Evolutionary conservation across 768 basidiomycete species (phyloP), one percentile per base, ranked within the genome.

Genomic region (Suillus bovinus): DNA sequence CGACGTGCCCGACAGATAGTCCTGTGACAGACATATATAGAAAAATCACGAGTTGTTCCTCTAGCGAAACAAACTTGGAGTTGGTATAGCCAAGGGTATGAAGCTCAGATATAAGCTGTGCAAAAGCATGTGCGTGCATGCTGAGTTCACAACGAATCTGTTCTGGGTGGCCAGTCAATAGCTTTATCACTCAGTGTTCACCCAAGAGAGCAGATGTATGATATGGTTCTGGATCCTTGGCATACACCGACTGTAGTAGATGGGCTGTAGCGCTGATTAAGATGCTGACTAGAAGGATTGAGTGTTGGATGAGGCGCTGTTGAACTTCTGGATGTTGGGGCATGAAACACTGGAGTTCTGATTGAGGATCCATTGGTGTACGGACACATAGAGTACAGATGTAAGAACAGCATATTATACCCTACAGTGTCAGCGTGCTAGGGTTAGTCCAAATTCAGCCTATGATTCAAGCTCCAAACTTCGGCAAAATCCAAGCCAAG

Each of bases 1-100:
- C 70, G 42, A 76, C 62, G 49, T 74, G 67, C 8, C 41, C n/a
- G 7, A 42, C 9, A n/a, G 41, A 41, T 3, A 41, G 17, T 6
- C 39, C 39, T 41, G 71, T 76, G 1, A 68, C 64, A 7, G 67
- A 65, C 46, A 72, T 65, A 9, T 68, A 63, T 17, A 80, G 71
- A 60, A 80, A 80, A 24, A 79, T 77, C 0, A 76, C 75, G 14
- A 79, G 55, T 59, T 79, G 74, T 55, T 81, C 78, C 29, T 78
- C 73, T 9, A 68, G 56, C 0, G 66, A 61, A 11, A 79, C 66
- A 65, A 69, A 65, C 31, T 60, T 64, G 1, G 71, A 73, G 34
- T 68, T 34, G 0, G 38, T 3, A 3, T 76, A 62, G 0, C 72
- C 70, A 64, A 60, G 53, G 13, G 47, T 27, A 38, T 63, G 62